Conservation (phyloP, 176 grass and related monocot species). For the Eragrostis curvula region DNA sequence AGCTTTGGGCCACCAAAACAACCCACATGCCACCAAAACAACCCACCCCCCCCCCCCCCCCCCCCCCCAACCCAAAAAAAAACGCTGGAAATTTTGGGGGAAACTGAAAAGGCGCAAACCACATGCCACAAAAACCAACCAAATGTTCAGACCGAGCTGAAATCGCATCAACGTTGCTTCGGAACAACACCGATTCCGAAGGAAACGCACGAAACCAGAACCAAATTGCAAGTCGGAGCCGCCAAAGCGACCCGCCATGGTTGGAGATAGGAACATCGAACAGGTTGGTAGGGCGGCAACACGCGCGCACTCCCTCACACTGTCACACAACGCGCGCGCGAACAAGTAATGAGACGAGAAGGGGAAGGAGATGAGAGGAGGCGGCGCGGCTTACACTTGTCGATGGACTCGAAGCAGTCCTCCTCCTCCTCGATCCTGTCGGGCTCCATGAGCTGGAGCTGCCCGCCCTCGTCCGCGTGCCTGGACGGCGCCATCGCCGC, state of each 20-base stretch:
- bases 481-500: slow-evolving; percentile 55
- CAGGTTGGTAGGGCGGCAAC: neutral
- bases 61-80: neutral
- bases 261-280: neutral
- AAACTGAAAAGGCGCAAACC: slow-evolving; percentile 17
- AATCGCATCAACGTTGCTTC: neutral
- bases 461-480: slow-evolving; percentile 75
- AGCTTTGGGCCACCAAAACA: neutral
- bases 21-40: neutral
- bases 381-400: slow-evolving; percentile 57
- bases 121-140: slow-evolving; percentile 16
- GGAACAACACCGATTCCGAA: neutral
- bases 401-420: slow-evolving; percentile 89
- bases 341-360: slow-evolving; percentile 17
- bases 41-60: too few species aligned
- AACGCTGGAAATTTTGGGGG: neutral
- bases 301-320: neutral
- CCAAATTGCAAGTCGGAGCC: neutral
- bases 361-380: neutral
- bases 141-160: neutral
- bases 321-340: too few species aligned
- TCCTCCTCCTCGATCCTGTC: slow-evolving; percentile 75
- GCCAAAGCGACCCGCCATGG: neutral
- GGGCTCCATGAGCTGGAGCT: slow-evolving; percentile 89
- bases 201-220: neutral